Evolutionary conservation across 495 filamentous ascomycete species (phyloP), one percentile per base, ranked within the genome.

Genomic region (Evernia prunastri): DNA sequence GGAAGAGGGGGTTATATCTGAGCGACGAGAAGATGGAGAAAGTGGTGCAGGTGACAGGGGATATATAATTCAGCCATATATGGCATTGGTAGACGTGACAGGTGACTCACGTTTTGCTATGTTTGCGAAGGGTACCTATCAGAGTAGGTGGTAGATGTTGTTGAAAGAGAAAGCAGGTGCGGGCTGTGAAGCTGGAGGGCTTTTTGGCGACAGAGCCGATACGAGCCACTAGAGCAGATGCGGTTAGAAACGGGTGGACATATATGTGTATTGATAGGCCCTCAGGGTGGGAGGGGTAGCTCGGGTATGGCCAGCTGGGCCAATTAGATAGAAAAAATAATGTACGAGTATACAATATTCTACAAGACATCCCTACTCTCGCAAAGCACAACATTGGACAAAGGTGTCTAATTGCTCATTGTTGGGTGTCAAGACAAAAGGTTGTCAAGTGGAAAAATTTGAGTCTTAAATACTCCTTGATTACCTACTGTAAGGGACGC

Each of bases 61-160:
- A n/a, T n/a, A 70, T 67, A 66, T 62, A 64, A 68, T 56, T 25
- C 58, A 59, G 54, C 62, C 62, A 51, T 59, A 66, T 68, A 68
- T 68, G 60, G 62, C 63, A 23, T 60, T 39, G 53, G 35, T 58
- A 61, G 49, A 67, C 68, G 68, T 70, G 68, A 68, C 58, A 68
- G 63, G 58, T 56, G 51, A 70, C 68, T 70, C 68, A 70, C 68
- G 68, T 67, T 69, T 60, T 64, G 60, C 39, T 64, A 29, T 58
- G 56, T 57, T 39, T 62, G 58, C 35, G 35, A 56, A 45, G 9
- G 37, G 57, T 25, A 45, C 31, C 56, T 31, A 49, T 36, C 29
- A 39, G 23, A 64, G 58, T 29, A 67, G 47, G 40, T 61, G 36
- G 57, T 51, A 27, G 61, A 37, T 56, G 62, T 53, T 63, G 61